Evolutionary conservation across 495 filamentous ascomycete genomes (phyloP), one percentile per base, ranked within the genome.

Genomic region (Letharia lupina): DNA sequence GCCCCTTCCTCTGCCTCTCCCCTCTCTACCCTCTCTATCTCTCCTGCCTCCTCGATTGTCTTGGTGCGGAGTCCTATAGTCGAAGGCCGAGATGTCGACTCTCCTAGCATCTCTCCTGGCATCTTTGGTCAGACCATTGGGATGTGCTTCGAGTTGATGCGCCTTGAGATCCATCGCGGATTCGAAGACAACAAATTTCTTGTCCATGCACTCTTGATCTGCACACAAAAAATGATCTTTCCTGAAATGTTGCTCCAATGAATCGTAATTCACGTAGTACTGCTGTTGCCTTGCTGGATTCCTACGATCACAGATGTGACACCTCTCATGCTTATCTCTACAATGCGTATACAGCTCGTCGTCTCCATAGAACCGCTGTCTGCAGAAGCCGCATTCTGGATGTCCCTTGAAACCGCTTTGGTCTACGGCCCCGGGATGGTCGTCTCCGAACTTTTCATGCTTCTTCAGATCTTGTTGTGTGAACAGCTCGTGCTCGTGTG

Each of bases 181-280:
- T 59, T 89, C 90, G 67, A 99, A 99, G 1, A 97, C 95, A n/a
- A 96, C 86, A 70, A 97, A 96, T 75, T 97, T 98, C 82, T 96
- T 96, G 66, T 98, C 94, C 73, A 91, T 70, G 67, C 94, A 99
- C 65, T 96, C 93, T 66, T 80, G 78, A 65, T 99, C 93, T 2
- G 81, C 72, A 70, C 94, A 99, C 2, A 90, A 76, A 71, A 89
- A 96, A 75, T 99, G 94, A 41, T 93, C 91, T 61, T 86, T 87
- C 65, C 84, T 82, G 73, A 96, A 97, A 75, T 99, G 94, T 15
- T 83, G 75, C 70, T 93, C 91, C 0, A 99, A 78, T 0, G 87
- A 82, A 67, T 91, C 83, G 76, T 96, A 96, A 76, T 99, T 82
- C 47, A 87, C 77, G 71, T 91, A 99, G 73, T 99, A 99, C 70